Base-by-base conservation (phyloP, 2,329 filamentous ascomycete species). In the Xenoacremonium recifei region DNA sequence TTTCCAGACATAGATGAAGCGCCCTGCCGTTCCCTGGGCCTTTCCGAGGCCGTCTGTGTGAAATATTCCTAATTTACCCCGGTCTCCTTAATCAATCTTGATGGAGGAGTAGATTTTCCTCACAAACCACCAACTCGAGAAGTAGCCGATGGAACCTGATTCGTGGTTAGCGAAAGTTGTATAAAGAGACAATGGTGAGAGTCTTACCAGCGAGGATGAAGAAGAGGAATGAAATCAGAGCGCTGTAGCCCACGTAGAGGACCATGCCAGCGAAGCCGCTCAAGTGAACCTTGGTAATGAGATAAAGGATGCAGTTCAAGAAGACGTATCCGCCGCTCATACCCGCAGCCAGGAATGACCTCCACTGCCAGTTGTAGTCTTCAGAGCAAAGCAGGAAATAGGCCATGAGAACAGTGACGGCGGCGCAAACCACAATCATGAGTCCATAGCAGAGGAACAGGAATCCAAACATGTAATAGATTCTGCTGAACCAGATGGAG, bases 401-500 rank as follows among this genome's bases (percentile, higher is more conserved):
- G 0, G 96, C 88, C 77, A 97, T 85, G 15, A 99, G 73, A 7
- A 97, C 84, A 1, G 93, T 97, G 30, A 95, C 92, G 1, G 91
- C 85, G 0, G 92, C 92, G 45, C 87, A 90, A 1, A 93, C 97
- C 57, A 96, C 87, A 56, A 97, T 89, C 90, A 99, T 96, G 37
- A 99, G 79, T 10, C 88, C 91, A 61, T 96, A 99, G 76, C 91
- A 96, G 42, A 99, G 79, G 76, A 99, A 99, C 25, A 99, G 74
- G 77, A 99, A 99, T 17, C 93, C 93, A 59, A 99, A 99, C 93
- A 99, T 99, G 78, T 99, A 99, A 76, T 99, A 99, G 53, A 99
- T 93, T 69, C 93, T 89, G 73, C 85, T 92, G 69, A 95, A 96
- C 93, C 93, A 99, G 63, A 99, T 92, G 19, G 89, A 95, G 70